Conservation (phyloP, 495 filamentous ascomycete genomes). For the Aspergillus bridgeri region DNA sequence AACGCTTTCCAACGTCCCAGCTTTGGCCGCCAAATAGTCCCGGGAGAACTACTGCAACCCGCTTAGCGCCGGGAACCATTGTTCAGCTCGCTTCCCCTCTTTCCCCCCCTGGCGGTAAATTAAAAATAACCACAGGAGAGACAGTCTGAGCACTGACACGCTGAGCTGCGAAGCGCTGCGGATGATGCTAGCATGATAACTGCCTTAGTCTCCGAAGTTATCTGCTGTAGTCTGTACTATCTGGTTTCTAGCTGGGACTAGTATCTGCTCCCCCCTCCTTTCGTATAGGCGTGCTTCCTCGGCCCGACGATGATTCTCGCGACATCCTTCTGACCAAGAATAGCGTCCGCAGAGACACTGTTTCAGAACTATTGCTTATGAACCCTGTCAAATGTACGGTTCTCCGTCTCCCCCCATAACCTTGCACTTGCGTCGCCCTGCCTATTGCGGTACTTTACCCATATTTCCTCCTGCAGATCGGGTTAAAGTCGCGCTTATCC, state of each 20-base stretch:
- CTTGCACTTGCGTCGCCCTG: neutral
- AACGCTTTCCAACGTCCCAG: conserved; percentile 26
- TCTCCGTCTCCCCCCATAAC: neutral
- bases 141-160: neutral
- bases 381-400: neutral
- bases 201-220: neutral
- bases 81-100: neutral
- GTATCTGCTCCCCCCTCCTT: no score
- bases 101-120: neutral
- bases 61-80: conserved; percentile 20
- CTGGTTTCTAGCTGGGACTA: neutral
- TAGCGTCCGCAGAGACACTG: neutral
- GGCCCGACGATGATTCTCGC: neutral
- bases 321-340: neutral
- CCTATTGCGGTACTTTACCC: neutral
- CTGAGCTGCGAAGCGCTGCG: neutral
- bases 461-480: neutral
- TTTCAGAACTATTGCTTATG: neutral
- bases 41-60: conserved; percentile 26
- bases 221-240: neutral
- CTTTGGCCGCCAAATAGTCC: conserved; percentile 24
- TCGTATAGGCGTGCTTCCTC: no score
- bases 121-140: neutral
- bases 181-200: no score
- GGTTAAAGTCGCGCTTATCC: neutral